Evolutionary conservation across 169 alveolate genomes (phyloP).

Genomic region (Eimeria brunetti): DNA sequence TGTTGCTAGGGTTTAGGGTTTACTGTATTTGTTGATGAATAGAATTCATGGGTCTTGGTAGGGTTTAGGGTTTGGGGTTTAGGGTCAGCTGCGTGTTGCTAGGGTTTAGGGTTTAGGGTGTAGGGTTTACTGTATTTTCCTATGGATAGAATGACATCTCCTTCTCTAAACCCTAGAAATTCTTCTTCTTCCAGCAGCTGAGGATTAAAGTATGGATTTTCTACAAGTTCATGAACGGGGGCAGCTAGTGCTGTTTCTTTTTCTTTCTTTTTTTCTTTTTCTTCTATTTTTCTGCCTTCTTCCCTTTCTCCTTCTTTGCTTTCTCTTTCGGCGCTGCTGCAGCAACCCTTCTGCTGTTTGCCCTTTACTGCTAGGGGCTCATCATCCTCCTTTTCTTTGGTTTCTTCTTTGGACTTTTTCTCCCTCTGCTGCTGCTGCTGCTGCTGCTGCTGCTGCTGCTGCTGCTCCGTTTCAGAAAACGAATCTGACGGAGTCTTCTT

Average conservation of each 20-base stretch:
- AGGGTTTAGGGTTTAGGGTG: not conserved
- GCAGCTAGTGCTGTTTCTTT: constrained; percentile 13
- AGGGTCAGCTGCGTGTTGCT: too few species aligned
- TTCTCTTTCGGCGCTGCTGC: not conserved
- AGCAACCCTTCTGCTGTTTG: not conserved
- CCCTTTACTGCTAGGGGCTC: not conserved
- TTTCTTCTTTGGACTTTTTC: not conserved
- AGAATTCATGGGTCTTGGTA: too few species aligned
- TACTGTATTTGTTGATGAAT: too few species aligned
- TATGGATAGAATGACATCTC: constrained; percentile 86
- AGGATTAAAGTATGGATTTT: constrained; percentile 27
- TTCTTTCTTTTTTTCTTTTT: not conserved
- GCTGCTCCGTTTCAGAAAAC: not conserved
- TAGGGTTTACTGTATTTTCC: constrained; percentile 82
- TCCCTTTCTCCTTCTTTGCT: not conserved
- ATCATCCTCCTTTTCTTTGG: not conserved
- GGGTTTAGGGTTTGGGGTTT: not conserved
- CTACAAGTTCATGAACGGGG: not conserved
- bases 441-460: not conserved
- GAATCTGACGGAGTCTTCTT: too few species aligned
- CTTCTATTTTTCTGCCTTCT: too few species aligned
- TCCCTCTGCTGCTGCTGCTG: not conserved
- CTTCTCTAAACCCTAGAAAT: constrained; percentile 66
- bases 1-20: not conserved
- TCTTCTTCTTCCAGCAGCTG: not conserved